Evolutionary conservation across 2,329 filamentous ascomycete genomes (phyloP).

Genomic region (Aulographum hederae): DNA sequence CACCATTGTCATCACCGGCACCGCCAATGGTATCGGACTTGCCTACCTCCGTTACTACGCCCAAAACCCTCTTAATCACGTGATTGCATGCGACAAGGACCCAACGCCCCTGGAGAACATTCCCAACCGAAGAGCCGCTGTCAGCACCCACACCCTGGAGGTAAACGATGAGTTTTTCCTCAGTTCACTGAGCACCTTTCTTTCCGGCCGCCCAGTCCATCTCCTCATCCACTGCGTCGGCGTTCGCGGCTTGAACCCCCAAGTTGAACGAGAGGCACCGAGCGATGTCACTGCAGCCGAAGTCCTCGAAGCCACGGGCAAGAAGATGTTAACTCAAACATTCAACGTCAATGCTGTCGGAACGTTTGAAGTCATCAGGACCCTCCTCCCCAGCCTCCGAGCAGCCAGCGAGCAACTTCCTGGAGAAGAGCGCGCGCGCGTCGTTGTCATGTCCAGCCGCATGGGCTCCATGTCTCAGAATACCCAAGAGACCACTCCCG

Average conservation of each 20-base stretch:
- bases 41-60: too few relatives aligned
- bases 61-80: conserved; percentile 9
- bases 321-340: conserved; percentile 18
- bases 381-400: conserved; percentile 18
- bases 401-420: neutral
- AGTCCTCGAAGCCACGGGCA: conserved; percentile 20
- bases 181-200: neutral
- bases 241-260: conserved; percentile 23
- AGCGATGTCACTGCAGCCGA: conserved; percentile 22
- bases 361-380: conserved; percentile 20
- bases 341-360: conserved; percentile 24
- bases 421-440: conserved; percentile 4
- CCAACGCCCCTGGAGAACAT: conserved; percentile 5
- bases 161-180: neutral
- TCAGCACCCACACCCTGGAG: neutral
- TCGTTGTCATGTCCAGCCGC: conserved; percentile 23
- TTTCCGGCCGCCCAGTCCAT: conserved; percentile 10
- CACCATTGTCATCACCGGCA: conserved; percentile 18
- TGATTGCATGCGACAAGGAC: conserved; percentile 6
- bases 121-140: neutral
- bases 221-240: conserved; percentile 26
- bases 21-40: conserved; percentile 19
- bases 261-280: conserved; percentile 9
- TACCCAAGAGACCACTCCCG: conserved; percentile 14
- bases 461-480: conserved; percentile 26